Percentiles rank a stretch among this genome's conserved stretches.
Evolutionary conservation across 306 rosid genomes (phyloP).

Genomic region (Argentina anserina): DNA sequence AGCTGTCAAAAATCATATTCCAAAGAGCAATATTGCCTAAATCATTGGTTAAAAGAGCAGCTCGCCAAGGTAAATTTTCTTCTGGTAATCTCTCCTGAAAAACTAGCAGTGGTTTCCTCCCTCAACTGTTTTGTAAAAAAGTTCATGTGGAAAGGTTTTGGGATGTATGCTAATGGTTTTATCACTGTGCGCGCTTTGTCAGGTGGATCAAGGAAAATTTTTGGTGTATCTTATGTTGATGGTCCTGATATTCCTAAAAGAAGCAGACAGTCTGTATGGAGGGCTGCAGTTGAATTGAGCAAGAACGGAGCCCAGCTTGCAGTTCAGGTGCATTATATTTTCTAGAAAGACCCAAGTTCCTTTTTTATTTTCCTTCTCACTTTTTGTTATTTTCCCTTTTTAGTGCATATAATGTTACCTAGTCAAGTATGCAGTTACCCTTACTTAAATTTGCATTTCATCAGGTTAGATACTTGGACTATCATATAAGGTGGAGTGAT

Average conservation of each 20-base stretch:
- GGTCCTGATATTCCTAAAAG: conserved; percentile 80
- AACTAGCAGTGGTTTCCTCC: neutral
- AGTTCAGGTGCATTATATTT: conserved; percentile 61
- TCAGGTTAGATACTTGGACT: conserved; percentile 90
- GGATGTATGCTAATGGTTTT: conserved; percentile 20
- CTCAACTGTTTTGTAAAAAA: neutral
- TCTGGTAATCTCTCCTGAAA: conserved; percentile 7
- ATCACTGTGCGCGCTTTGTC: conserved; percentile 19
- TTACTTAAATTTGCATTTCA: conserved; percentile 32
- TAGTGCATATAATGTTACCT: conserved; percentile 24
- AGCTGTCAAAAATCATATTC: conserved; percentile 56
- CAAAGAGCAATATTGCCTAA: conserved; percentile 71
- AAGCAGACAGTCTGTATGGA: conserved; percentile 82
- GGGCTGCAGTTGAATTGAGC: conserved; percentile 86
- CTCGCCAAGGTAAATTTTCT: conserved; percentile 62
- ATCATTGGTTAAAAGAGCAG: conserved; percentile 63
- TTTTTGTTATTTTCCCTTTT: conserved; percentile 2
- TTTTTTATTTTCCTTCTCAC: neutral
- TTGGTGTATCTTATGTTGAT: conserved; percentile 67
- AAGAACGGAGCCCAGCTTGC: conserved; percentile 86
- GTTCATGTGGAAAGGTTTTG: conserved; percentile 6
- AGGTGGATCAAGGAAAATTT: conserved; percentile 77
- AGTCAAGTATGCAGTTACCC: conserved; percentile 17
- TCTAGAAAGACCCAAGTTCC: neutral
- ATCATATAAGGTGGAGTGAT: conserved; percentile 85